phyloP scores from a whole-genome alignment of 371 early-diverging fungal genomes.

The Mucor circinelloides region DNA sequence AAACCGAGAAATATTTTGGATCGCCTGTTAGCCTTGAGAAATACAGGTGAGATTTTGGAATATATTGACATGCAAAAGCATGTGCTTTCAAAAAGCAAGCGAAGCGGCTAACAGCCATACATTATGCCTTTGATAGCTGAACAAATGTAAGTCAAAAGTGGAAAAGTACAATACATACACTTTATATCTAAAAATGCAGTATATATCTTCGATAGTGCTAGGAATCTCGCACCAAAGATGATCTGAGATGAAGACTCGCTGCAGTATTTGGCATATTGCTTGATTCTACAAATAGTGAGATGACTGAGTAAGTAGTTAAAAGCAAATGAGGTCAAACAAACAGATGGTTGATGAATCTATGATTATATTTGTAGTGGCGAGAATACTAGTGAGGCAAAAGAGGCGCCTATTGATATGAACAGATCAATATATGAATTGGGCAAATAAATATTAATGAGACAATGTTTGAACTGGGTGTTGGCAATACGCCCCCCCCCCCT shows the following conservation, averaged over 20 bases:
- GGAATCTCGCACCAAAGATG: constrained; percentile 9
- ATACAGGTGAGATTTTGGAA: constrained; percentile 14
- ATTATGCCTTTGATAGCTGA: constrained; percentile 7
- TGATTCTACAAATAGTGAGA: constrained; percentile 9
- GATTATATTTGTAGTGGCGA: constrained; percentile 15
- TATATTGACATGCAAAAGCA: constrained; percentile 12
- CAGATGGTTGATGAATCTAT: constrained; percentile 16
- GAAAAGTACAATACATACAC: constrained; percentile 17
- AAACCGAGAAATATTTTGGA: constrained; percentile 12
- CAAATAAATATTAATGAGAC: too few relatives aligned
- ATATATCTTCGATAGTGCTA: constrained; percentile 18
- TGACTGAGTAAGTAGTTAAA: constrained; percentile 21
- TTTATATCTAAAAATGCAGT: constrained; percentile 18
- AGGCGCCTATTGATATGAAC: too few relatives aligned
- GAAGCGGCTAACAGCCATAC: constrained; percentile 5
- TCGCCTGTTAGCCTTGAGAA: constrained; percentile 14
- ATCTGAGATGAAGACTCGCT: too few relatives aligned
- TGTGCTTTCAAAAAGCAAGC: constrained; percentile 8
- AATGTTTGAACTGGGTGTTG: too few relatives aligned
- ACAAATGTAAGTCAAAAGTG: constrained; percentile 14
- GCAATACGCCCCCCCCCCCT: too few relatives aligned
- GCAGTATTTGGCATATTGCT: constrained; percentile 15
- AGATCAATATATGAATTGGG: too few relatives aligned
- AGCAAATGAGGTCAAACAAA: constrained; percentile 16
- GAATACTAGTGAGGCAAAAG: constrained; percentile 9